Percentiles rank a stretch among this genome's conserved stretches.
These are phyloP conservation scores for Articulospora tetracladia DNA, from an alignment of 495 filamentous ascomycete genomes.

Conservation along the genomic window DNA sequence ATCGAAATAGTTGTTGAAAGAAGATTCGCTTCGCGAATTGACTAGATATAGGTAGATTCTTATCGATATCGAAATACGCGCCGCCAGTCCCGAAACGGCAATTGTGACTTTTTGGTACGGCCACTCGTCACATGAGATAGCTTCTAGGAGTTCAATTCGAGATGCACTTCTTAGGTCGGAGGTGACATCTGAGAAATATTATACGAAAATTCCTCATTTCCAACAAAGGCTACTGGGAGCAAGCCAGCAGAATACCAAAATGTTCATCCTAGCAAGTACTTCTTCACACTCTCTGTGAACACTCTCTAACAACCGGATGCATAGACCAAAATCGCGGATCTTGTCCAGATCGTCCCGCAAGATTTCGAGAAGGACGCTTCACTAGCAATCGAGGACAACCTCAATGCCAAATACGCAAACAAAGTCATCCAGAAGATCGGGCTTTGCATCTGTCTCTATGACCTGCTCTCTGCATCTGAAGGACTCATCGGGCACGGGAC, in stretches of 20 bases:
- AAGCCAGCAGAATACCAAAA: constrained; percentile 14
- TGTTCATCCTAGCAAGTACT: constrained; percentile 59
- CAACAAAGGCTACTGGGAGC: too few species aligned
- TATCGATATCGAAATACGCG: neutral
- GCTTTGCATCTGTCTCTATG: constrained; percentile 87
- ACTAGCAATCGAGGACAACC: constrained; percentile 83
- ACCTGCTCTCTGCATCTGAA: constrained; percentile 80
- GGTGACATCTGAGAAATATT: too few species aligned
- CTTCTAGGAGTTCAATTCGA: too few species aligned
- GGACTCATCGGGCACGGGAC: constrained; percentile 88
- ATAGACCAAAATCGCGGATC: constrained; percentile 73
- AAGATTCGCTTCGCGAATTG: neutral
- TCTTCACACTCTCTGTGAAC: neutral
- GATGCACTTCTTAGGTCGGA: too few species aligned
- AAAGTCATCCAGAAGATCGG: constrained; percentile 79
- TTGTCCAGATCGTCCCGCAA: constrained; percentile 84
- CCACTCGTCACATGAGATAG: neutral
- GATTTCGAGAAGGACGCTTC: constrained; percentile 77
- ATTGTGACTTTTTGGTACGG: neutral
- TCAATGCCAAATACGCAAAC: constrained; percentile 95
- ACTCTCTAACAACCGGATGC: neutral
- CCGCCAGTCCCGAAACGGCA: neutral
- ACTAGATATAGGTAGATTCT: neutral
- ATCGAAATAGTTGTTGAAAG: neutral
- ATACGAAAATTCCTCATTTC: neutral